A percentile compares a stretch with the other conserved stretches of the same genome.
Conservation (phyloP, 1,139 yeast genomes). For the Hemisphaericaspora xylanilytica region DNA sequence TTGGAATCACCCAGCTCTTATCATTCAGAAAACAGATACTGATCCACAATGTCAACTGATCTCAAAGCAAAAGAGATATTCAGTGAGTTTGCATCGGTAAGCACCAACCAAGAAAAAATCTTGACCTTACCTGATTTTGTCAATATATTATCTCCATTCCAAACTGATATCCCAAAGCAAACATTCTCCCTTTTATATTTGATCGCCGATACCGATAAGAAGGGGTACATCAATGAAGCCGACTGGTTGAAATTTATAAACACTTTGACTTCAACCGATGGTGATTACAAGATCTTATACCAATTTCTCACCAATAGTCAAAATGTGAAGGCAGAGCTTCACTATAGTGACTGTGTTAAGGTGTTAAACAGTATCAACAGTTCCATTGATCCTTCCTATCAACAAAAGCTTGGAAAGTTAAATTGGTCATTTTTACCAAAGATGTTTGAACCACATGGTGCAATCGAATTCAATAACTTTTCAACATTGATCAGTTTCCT, state of each 20-base stretch:
- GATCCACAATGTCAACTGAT: conserved; percentile 17
- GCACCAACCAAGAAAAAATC: conserved; percentile 21
- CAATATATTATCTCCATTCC: conserved; percentile 42
- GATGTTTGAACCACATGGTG: conserved; percentile 43
- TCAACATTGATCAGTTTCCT: conserved; percentile 42
- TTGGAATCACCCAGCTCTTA: neutral
- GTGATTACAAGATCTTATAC: conserved; percentile 56
- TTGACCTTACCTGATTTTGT: conserved; percentile 37
- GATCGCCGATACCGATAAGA: conserved; percentile 59
- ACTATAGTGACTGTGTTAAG: conserved; percentile 41
- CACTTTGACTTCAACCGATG: conserved; percentile 54
- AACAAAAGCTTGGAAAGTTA: conserved; percentile 41
- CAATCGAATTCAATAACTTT: conserved; percentile 40
- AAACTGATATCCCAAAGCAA: conserved; percentile 40
- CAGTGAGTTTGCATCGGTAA: conserved; percentile 37
- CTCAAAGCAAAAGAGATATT: conserved; percentile 40
- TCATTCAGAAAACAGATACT: no score
- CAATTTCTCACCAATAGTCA: conserved; percentile 37
- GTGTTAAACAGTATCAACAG: conserved; percentile 38
- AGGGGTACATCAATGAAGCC: conserved; percentile 57
- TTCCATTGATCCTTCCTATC: conserved; percentile 43
- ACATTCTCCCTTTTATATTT: conserved; percentile 54
- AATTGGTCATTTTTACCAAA: conserved; percentile 46
- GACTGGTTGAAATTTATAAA: conserved; percentile 63
- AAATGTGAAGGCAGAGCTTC: conserved; percentile 25